Percentiles rank a stretch among this genome's conserved stretches.
These are phyloP conservation scores for Sungouiella thailandica DNA, from an alignment of 805 yeast species.

Conservation along the genomic window DNA sequence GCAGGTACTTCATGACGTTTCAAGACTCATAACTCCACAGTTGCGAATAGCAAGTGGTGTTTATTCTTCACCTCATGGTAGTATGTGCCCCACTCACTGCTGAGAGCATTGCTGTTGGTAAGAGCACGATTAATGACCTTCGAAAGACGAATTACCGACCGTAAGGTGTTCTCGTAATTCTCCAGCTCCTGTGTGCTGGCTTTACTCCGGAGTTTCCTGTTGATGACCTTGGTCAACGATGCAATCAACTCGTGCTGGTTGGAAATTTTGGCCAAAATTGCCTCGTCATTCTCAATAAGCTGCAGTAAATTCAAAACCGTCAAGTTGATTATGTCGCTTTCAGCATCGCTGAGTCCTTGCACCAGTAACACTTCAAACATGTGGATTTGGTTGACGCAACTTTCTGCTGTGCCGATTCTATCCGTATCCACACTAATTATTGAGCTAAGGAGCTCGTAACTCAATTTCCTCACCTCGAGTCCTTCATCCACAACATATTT, in stretches of 20 bases:
- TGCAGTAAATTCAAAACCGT: slow-evolving; percentile 39
- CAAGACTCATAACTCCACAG: slow-evolving; percentile 1
- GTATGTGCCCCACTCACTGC: slow-evolving; percentile 12
- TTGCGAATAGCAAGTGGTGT: slow-evolving; percentile 14
- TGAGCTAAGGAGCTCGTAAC: slow-evolving; percentile 65
- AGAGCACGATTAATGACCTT: slow-evolving; percentile 16
- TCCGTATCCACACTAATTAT: slow-evolving; percentile 30
- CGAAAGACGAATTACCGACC: slow-evolving; percentile 27
- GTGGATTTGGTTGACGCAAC: slow-evolving; percentile 22
- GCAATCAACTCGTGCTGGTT: slow-evolving; percentile 29
- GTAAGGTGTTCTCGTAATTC: slow-evolving; percentile 43
- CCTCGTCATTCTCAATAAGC: slow-evolving; percentile 21
- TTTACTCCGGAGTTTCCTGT: slow-evolving; percentile 49
- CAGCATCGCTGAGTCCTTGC: slow-evolving; percentile 55
- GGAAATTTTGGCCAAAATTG: slow-evolving; percentile 26
- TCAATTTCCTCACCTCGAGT: slow-evolving; percentile 62
- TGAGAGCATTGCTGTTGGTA: slow-evolving; percentile 7
- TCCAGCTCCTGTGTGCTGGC: slow-evolving; percentile 69
- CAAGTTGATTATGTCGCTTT: slow-evolving; percentile 52
- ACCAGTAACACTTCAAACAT: slow-evolving; percentile 41
- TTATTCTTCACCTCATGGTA: slow-evolving; percentile 14
- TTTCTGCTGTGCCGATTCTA: slow-evolving; percentile 10
- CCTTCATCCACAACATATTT: slow-evolving; percentile 80
- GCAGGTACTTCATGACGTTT: background rate
- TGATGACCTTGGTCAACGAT: slow-evolving; percentile 31